Conservation (phyloP, 2,329 filamentous ascomycete species). For the Verticillium tricorpus region DNA sequence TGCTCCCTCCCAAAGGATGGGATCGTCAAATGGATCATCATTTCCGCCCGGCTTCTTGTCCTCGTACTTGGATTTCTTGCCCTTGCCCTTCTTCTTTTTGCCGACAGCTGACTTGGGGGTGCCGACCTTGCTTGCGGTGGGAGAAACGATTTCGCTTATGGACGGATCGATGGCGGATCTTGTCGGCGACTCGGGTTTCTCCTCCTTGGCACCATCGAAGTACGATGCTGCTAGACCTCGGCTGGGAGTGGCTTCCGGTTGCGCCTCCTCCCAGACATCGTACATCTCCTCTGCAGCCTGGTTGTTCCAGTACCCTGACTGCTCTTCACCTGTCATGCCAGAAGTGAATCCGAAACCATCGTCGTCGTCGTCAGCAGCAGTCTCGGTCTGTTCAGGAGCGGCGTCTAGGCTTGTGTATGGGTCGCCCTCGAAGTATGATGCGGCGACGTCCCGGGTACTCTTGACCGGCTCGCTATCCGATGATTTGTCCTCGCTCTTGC, state of each 20-base stretch:
- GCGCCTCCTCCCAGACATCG: background rate
- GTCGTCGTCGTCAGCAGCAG: background rate
- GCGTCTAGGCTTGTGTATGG: background rate
- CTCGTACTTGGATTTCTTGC: constrained; percentile 26
- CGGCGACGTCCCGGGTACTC: background rate
- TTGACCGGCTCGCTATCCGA: background rate
- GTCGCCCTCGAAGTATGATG: background rate
- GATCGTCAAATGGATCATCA: constrained; percentile 41
- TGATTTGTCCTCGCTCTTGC: background rate
- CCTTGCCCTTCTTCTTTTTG: constrained; percentile 29
- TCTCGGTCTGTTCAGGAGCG: background rate
- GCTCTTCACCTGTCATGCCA: background rate
- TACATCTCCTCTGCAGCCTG: background rate
- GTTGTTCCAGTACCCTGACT: background rate
- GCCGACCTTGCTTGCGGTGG: background rate
- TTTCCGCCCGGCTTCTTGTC: constrained; percentile 27
- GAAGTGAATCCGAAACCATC: background rate
- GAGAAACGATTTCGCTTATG: background rate
- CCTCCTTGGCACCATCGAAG: constrained; percentile 9
- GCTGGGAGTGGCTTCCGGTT: background rate
- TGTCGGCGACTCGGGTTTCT: background rate
- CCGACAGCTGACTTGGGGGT: constrained; percentile 19
- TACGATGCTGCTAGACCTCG: constrained; percentile 14
- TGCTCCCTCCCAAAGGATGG: constrained; percentile 37
- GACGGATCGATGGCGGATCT: background rate